A percentile compares a stretch with the other conserved stretches of the same genome.
Evolutionary conservation across 164 flowering plant species (phyloP).

Genomic region (Annona cherimola): DNA sequence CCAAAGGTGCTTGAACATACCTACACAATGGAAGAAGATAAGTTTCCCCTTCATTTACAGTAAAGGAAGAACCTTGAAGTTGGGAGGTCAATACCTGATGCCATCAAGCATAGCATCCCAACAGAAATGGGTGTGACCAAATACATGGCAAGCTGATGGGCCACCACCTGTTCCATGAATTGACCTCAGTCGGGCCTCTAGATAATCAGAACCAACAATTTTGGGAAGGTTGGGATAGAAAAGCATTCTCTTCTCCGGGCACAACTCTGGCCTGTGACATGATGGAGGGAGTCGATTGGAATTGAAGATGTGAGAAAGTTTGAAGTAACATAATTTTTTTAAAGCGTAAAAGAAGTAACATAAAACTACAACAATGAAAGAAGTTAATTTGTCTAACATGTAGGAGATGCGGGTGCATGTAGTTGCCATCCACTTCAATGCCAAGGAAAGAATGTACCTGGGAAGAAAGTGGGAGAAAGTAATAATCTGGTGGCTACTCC

Average conservation of each 20-base stretch:
- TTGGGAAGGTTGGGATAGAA: slow-evolving; percentile 84
- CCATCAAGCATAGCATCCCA: slow-evolving; percentile 82
- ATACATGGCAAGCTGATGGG: slow-evolving; percentile 55
- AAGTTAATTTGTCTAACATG: too few species aligned
- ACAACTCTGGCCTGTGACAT: slow-evolving; percentile 61
- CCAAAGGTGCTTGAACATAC: slow-evolving; percentile 81
- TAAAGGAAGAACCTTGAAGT: background rate
- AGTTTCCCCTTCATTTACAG: background rate
- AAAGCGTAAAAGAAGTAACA: too few species aligned
- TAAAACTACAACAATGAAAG: too few species aligned
- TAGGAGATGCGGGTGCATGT: too few species aligned
- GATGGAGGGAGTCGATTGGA: background rate
- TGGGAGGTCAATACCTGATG: slow-evolving; percentile 41
- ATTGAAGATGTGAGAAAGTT: too few species aligned
- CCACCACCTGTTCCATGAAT: slow-evolving; percentile 50
- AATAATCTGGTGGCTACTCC: slow-evolving; percentile 47
- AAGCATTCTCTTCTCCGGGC: slow-evolving; percentile 92
- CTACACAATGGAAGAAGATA: slow-evolving; percentile 25
- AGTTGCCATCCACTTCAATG: background rate
- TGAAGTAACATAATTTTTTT: too few species aligned
- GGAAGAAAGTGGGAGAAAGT: slow-evolving; percentile 86
- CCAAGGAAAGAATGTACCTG: slow-evolving; percentile 34
- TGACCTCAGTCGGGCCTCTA: slow-evolving; percentile 63
- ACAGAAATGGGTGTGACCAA: slow-evolving; percentile 88
- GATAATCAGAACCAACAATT: slow-evolving; percentile 68